Evolutionary conservation across 2,329 filamentous ascomycete species (phyloP), one percentile per base, ranked within the genome.

Genomic region (Zymoseptoria ardabiliae): DNA sequence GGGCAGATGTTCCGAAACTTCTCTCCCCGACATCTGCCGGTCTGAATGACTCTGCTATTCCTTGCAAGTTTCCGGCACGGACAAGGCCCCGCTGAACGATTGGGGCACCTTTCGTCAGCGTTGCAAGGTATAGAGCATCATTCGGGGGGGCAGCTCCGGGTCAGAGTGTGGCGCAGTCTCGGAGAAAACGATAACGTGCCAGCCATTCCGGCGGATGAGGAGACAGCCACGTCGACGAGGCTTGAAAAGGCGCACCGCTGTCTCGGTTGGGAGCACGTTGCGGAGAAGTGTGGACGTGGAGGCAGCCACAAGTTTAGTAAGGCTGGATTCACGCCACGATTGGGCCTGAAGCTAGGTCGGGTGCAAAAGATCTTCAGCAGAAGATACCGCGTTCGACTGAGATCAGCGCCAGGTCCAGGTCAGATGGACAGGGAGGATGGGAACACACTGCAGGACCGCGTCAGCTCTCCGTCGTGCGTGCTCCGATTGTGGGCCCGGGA

Each of bases 391-490:
- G 41, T 61, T 50, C 21, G 30, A 41, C 22, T 35, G 49, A 55
- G 63, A 65, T 65, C 59, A 57, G 59, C 61, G 41, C 53, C 35
- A 21, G 35, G 35, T 45, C 35, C 35, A 45, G 35, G 35, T 45
- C 35, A 45, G 35, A 45, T 45, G 35, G 35, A 45, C 13, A 45
- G 51, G 22, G 20, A 13, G 57, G 59, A 58, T 59, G 60, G 57
- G 55, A 63, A 57, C 23, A 17, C 50, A 55, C 51, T 63, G 63
- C 63, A 63, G 58, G 61, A 65, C 61, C 62, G 56, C 63, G 63
- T 65, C 61, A 64, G 60, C 60, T 57, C 60, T 25, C 7, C 17
- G 13, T n/a, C n/a, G 35, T 45, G 17, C 35, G 13, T 45, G 35
- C 35, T n/a, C 35, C 4, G 25, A 28, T 4, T 28, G 8, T 28